Base-by-base conservation (phyloP, 2,329 filamentous ascomycete genomes). In the Apiospora arundinis region DNA sequence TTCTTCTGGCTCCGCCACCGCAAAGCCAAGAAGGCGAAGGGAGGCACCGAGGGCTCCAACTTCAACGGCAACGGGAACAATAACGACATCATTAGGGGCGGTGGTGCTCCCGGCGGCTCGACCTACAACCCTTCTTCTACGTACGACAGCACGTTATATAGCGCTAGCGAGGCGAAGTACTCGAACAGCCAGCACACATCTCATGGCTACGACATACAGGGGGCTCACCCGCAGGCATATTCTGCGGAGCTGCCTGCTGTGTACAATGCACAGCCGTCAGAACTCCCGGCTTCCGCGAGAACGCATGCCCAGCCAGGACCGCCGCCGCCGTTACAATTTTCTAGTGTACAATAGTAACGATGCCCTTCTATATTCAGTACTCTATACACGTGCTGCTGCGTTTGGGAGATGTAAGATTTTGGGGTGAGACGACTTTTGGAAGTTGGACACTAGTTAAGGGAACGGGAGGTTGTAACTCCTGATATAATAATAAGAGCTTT, bases 1-100 rank as follows among this genome's bases (percentile, higher is more conserved):
- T 76, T 79, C 70, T 76, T 80, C 69, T 75, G 46, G 46, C 23
- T 25, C 46, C 46, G 46, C 76, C 66, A 21, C 2, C 46, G 7
- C 18, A 11, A 21, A 12, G 8, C 8, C 9, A 25, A 49, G 32
- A 32, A 32, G 32, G 32, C 32, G 46, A 49, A 49, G 7, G 46
- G 46, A 49, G 46, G 2, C 6, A 48, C 46, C 46, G 46, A 48
- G 8, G 46, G 46, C 46, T 48, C 46, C 18, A n/a, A n/a, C 8
- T n/a, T 48, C 46, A 48, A 23, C 46, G 11, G 7, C n/a, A 49
- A 12, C 46, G n/a, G n/a, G n/a, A 49, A 23, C 4, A 49, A 49
- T 8, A 25, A 23, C n/a, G 23, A 49, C n/a, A 11, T 7, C 7
- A 23, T 48, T 4, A 21, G 46, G 8, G 4, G 6, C 9, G 46